phyloP scores from a whole-genome alignment of 2,329 filamentous ascomycete genomes.

The Apiospora arundinis region DNA sequence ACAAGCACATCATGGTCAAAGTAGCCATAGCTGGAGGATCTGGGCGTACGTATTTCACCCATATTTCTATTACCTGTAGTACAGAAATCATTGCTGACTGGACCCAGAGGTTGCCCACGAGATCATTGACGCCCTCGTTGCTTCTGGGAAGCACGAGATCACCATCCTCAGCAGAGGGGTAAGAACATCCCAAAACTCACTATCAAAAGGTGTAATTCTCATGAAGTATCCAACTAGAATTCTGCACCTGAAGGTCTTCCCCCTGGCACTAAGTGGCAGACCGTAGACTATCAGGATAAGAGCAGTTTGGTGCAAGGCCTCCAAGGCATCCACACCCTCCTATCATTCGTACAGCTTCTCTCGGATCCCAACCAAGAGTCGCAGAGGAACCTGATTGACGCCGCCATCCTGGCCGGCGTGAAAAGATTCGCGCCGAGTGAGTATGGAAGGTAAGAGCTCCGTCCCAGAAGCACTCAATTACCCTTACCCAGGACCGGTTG shows the following conservation, averaged over 20 bases:
- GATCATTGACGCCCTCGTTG: slow-evolving; percentile 56
- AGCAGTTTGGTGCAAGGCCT: slow-evolving; percentile 46
- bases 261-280: slow-evolving; percentile 29
- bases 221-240: background rate
- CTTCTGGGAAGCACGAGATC: slow-evolving; percentile 58
- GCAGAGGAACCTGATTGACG: slow-evolving; percentile 65
- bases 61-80: background rate
- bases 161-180: slow-evolving; percentile 56
- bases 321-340: slow-evolving; percentile 55
- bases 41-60: slow-evolving; percentile 42
- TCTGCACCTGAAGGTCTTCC: background rate
- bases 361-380: slow-evolving; percentile 42
- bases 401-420: slow-evolving; percentile 63
- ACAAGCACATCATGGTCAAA: slow-evolving; percentile 50
- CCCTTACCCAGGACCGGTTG: background rate
- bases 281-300: slow-evolving; percentile 52
- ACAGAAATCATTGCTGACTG: background rate
- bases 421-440: slow-evolving; percentile 68
- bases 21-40: slow-evolving; percentile 52
- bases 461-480: no score
- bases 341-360: slow-evolving; percentile 55
- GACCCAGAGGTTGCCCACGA: slow-evolving; percentile 57
- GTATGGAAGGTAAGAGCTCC: slow-evolving; percentile 49
- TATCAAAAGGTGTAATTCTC: slow-evolving; percentile 27
- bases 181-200: slow-evolving; percentile 28